Evolutionary conservation across 2,329 filamentous ascomycete species (phyloP), one percentile per base, ranked within the genome.

Genomic region (Helminthosporium solani): DNA sequence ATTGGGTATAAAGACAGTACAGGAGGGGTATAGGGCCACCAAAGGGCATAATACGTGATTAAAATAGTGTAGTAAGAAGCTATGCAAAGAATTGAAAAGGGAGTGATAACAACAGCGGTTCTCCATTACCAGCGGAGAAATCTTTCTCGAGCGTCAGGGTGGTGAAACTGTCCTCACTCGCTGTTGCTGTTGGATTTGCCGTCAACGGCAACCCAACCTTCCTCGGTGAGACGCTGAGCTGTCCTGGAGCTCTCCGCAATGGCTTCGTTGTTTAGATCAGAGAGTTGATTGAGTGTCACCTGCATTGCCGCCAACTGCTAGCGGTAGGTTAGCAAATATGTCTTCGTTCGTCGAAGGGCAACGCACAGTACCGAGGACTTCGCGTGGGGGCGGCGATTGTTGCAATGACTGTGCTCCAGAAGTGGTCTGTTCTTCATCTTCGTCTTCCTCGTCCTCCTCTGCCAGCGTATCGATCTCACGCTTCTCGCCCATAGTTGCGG

Each of bases 241-340:
- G 66, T 66, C 25, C 60, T 49, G 14, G 65, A 63, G 47, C 63
- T 67, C 42, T 70, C 67, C 2, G 50, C 52, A 40, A 70, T 64
- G 1, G 57, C 60, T 7, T 67, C 66, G 20, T 69, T 61, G 39
- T 70, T 70, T 5, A 70, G 53, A 19, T 68, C 65, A 21, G 49
- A 58, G 6, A 70, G 62, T 45, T 70, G 67, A 6, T 56, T 59
- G 2, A 70, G 44, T 4, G 67, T 65, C 49, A 64, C 60, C 47
- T 68, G 63, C 67, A 70, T 70, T 36, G 63, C 64, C 44, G 67
- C 67, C 51, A 70, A 63, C 67, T 70, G 67, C 65, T 68, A 60
- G 47, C 57, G 50, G 52, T 50, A 51, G 48, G 60, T 70, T 56
- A 69, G 67, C 46, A 12, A 30, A 42, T 46, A 41, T 36, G 38